Evolutionary conservation across 2,329 filamentous ascomycete species (phyloP).

Genomic region (Stylonectria norvegica): DNA sequence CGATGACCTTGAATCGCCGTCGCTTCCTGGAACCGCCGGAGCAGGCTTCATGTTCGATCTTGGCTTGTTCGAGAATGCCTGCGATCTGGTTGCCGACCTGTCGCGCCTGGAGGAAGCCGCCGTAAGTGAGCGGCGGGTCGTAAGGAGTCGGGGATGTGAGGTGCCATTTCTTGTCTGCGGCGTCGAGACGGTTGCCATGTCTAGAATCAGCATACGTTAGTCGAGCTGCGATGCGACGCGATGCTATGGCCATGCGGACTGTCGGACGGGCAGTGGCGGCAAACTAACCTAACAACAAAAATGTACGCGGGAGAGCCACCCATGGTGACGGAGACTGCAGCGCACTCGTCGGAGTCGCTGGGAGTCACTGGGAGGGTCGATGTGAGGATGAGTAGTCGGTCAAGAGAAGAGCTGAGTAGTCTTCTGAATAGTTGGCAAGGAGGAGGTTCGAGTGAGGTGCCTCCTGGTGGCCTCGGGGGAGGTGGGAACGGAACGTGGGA

Average conservation of each 20-base stretch:
- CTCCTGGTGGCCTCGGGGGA: no score
- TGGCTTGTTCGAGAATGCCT: constrained; percentile 59
- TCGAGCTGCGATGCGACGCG: constrained; percentile 1
- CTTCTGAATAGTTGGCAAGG: no score
- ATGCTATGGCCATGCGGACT: constrained; percentile 1
- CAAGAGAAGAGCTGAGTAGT: no score
- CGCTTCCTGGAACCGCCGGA: constrained; percentile 36
- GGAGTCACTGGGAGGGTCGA: no score
- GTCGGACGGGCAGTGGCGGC: constrained; percentile 10
- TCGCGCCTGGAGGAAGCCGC: constrained; percentile 85
- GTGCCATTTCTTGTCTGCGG: constrained; percentile 93
- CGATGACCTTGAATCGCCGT: constrained; percentile 70
- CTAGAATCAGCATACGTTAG: constrained; percentile 39
- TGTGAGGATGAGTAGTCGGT: no score
- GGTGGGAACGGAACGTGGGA: no score
- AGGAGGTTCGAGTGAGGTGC: no score
- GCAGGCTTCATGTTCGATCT: constrained; percentile 39
- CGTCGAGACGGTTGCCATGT: constrained; percentile 91
- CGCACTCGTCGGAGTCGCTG: constrained; percentile 2
- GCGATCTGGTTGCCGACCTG: constrained; percentile 79
- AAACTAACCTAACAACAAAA: constrained; percentile 42
- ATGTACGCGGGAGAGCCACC: constrained; percentile 42
- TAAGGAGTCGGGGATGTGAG: constrained; percentile 89
- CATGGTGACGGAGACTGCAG: constrained; percentile 30
- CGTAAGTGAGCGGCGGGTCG: constrained; percentile 91